phyloP scores from a whole-genome alignment of 108 stramenopile genomes.

The Poteriospumella lacustris region DNA sequence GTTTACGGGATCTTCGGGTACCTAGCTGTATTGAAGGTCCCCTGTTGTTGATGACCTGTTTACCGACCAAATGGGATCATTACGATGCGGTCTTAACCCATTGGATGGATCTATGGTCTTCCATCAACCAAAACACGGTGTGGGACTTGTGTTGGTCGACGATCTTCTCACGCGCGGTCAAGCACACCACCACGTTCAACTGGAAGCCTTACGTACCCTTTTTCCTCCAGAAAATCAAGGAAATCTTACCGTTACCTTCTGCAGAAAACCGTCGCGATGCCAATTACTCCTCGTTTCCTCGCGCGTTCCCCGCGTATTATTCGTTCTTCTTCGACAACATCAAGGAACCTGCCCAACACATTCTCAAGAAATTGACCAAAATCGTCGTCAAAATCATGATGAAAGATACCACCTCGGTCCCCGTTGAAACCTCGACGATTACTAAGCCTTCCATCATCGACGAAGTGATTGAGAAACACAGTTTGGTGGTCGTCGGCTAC shows the following conservation, averaged over 20 bases:
- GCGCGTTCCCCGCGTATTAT: background rate
- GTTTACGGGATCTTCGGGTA: slow-evolving; percentile 4
- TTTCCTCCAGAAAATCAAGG: background rate
- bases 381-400: background rate
- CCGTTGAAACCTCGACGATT: background rate
- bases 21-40: background rate
- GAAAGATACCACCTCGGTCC: background rate
- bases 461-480: background rate
- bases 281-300: background rate
- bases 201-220: background rate
- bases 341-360: background rate
- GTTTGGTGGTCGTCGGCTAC: background rate
- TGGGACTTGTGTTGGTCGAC: slow-evolving; percentile 24
- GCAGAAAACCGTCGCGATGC: background rate
- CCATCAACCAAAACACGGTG: background rate
- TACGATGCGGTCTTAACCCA: background rate
- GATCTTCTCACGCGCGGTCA: background rate
- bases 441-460: background rate
- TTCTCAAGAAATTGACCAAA: background rate
- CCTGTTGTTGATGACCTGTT: background rate
- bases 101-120: background rate
- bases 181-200: background rate
- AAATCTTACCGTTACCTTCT: slow-evolving; percentile 1
- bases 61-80: slow-evolving; percentile 3
- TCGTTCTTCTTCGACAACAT: background rate